phyloP scores from a whole-genome alignment of 179 eudicot genomes.

The Silene noctiflora region DNA sequence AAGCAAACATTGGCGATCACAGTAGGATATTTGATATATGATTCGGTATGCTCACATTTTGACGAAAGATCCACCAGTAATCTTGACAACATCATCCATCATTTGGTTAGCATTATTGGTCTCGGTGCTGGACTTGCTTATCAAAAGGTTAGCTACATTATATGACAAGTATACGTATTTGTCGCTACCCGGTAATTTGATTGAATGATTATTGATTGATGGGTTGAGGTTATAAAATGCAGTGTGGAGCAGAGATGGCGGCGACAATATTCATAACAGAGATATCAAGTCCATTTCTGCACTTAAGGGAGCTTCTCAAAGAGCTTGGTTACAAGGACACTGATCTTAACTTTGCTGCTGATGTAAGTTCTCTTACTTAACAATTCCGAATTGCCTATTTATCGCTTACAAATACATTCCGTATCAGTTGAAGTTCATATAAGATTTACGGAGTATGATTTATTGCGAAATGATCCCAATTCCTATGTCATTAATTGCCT shows the following conservation, averaged over 20 bases:
- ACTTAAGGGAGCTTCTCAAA: slow-evolving; percentile 82
- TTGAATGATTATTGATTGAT: neutral
- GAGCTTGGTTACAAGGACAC: slow-evolving; percentile 76
- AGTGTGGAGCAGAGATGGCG: slow-evolving; percentile 95
- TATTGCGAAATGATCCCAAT: no score
- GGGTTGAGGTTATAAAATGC: slow-evolving; percentile 15
- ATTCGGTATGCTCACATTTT: slow-evolving; percentile 58
- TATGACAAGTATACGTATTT: neutral
- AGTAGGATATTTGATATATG: slow-evolving; percentile 64
- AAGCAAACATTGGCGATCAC: slow-evolving; percentile 57
- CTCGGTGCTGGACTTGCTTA: slow-evolving; percentile 70
- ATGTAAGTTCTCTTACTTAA: slow-evolving; percentile 45
- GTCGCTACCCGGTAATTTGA: neutral
- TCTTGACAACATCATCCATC: slow-evolving; percentile 73
- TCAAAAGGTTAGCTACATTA: slow-evolving; percentile 43
- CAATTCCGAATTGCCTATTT: no score
- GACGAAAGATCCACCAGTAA: slow-evolving; percentile 34
- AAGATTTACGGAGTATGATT: no score
- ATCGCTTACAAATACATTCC: no score
- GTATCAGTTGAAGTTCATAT: no score
- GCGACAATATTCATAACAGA: slow-evolving; percentile 67
- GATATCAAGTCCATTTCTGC: slow-evolving; percentile 81
- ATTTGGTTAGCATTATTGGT: slow-evolving; percentile 82
- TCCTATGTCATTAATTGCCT: no score
- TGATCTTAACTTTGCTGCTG: slow-evolving; percentile 76